phyloP scores from a whole-genome alignment of 257 asterid genomes.

The Leptodermis oblonga region DNA sequence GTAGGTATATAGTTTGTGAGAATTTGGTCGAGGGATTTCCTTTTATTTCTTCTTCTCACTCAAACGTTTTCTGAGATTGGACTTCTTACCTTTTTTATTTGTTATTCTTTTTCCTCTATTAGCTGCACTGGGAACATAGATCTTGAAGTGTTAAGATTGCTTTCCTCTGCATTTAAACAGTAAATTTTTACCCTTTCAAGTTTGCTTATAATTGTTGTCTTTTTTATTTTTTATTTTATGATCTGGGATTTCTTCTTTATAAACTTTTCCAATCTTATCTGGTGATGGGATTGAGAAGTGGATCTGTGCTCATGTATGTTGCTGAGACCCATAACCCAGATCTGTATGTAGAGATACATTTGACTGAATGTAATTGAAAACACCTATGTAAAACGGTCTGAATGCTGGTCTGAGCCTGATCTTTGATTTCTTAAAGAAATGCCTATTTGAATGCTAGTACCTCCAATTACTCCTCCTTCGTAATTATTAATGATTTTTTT shows the following conservation, averaged over 20 bases:
- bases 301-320: slow-evolving; percentile 19
- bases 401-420: slow-evolving; percentile 11
- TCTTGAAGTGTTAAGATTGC: slow-evolving; percentile 18
- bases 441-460: background rate
- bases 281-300: slow-evolving; percentile 1
- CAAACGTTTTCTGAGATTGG: slow-evolving; percentile 9
- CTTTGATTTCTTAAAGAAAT: slow-evolving; percentile 11
- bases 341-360: slow-evolving; percentile 17
- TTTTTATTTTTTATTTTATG: slow-evolving; percentile 10
- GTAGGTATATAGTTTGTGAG: background rate
- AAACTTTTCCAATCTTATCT: slow-evolving; percentile 6
- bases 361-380: slow-evolving; percentile 5
- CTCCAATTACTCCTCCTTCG: background rate
- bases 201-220: background rate
- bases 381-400: background rate
- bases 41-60: slow-evolving; percentile 2
- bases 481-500: background rate
- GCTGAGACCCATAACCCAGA: slow-evolving; percentile 15
- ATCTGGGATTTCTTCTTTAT: slow-evolving; percentile 19
- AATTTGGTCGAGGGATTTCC: background rate
- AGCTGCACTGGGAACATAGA: slow-evolving; percentile 1
- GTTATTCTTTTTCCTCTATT: slow-evolving; percentile 1
- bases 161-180: slow-evolving; percentile 2
- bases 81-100: no score
- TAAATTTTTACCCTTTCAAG: background rate